Conservation (phyloP, 1,284 basidiomycete genomes). For the Trametes sp. region DNA sequence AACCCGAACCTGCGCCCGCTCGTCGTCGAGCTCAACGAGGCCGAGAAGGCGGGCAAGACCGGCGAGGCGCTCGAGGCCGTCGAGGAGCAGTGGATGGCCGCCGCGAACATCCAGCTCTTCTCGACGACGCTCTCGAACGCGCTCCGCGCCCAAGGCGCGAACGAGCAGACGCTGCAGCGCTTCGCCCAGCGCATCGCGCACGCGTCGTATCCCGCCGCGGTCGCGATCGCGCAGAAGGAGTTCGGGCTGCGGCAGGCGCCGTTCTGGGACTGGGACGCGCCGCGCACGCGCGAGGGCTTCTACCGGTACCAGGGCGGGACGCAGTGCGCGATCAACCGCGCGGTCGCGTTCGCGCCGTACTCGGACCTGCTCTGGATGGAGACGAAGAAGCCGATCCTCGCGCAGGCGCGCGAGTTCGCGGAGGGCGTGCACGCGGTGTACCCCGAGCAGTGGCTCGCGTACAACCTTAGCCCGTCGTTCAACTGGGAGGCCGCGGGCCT, state of each 20-base stretch:
- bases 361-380: conserved; percentile 97
- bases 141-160: conserved; percentile 70
- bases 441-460: conserved; percentile 93
- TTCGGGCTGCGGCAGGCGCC: conserved; percentile 79
- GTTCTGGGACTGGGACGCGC: conserved; percentile 94
- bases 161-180: conserved; percentile 54
- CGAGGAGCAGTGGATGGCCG: conserved; percentile 87
- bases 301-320: conserved; percentile 98
- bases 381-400: conserved; percentile 95
- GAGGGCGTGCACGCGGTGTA: conserved; percentile 83
- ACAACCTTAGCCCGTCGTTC: conserved; percentile 94
- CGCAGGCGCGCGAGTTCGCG: conserved; percentile 94
- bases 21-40: conserved; percentile 84
- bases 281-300: conserved; percentile 94
- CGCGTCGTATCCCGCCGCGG: conserved; percentile 74
- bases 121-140: conserved; percentile 78
- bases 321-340: conserved; percentile 92
- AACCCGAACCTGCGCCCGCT: conserved; percentile 75
- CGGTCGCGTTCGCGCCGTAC: conserved; percentile 92
- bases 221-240: conserved; percentile 80
- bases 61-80: conserved; percentile 86
- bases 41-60: conserved; percentile 81
- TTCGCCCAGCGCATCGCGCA: conserved; percentile 71
- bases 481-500: conserved; percentile 95
- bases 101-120: conserved; percentile 85